Base-by-base conservation (phyloP, 257 asterid genomes). In the Gentiana straminea region DNA sequence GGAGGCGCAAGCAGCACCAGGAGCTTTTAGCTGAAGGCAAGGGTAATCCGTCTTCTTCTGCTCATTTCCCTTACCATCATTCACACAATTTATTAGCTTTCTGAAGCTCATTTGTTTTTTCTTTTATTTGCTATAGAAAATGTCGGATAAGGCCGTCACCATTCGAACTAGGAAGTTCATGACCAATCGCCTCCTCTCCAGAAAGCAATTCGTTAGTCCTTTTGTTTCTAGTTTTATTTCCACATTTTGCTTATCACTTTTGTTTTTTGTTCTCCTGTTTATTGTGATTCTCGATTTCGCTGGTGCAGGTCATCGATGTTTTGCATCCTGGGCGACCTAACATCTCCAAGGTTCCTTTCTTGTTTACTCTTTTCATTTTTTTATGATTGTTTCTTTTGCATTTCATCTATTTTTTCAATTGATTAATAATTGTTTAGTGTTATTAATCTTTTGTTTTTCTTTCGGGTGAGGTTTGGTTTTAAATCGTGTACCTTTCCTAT, bases 101-200 rank as follows among this genome's bases (percentile, higher is more conserved):
- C 1, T 6, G 13, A 4, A 15, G 3, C 33, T 12, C 37, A 9
- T 48, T n/a, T 5, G 32, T 13, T 24, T 38, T 33, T 43, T 34
- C 45, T 52, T 35, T 4, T 52, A 12, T 12, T 48, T 53, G 55
- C 7, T 75, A 75, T 78, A 72, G 55, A 71, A 58, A 66, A 89
- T 89, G 97, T 89, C 97, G 84, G 97, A 89, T 73, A 89, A 83
- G 82, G 94, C 86, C 36, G 95, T 89, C 33, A 89, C 97, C 3
- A 83, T 89, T 64, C 64, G 97, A 59, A 85, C 95, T 1, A 74
- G 95, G 80, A 89, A 89, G 77, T 85, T 89, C 65, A 85, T 89
- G 97, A 85, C 97, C 1, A 85, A 89, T 48, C 84, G 95, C 62
- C 86, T 89, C 6, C 95, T 85, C 37, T 77, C 97, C 33, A 76